Evolutionary conservation across 1,139 yeast genomes (phyloP), one percentile per base, ranked within the genome.

Genomic region (Meyerozyma sp.): DNA sequence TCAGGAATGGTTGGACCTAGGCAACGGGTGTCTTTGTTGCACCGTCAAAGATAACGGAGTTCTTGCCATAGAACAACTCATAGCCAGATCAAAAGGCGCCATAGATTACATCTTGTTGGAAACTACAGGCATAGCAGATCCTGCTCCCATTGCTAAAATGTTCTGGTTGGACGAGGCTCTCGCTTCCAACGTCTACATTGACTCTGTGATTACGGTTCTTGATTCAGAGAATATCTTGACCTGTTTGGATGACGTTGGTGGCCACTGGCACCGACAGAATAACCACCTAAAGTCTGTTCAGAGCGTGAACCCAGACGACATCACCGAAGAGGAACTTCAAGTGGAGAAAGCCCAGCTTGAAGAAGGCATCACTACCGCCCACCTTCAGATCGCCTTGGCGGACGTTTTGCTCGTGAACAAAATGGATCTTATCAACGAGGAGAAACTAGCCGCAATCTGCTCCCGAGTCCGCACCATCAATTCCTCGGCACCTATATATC

Each of bases 121-220:
- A 59, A 94, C 99, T 0, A 89, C 97, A 0, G 99, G 99, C 0
- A 75, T 94, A n/a, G 98, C 99, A 0, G 98, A 93, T 59, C 98
- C 98, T 0, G 97, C 85, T 0, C 98, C 98, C 0, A 89, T 93
- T 32, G 96, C 97, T 8, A 81, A 82, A 52, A 93, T 93, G 96
- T 93, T 93, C 63, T 93, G 98, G 98, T 72, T 91, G 35, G 98
- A 93, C 61, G 94, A 87, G 30, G 97, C 93, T 0, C 68, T 93
- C 44, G 75, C 84, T 10, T 83, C 96, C 6, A 83, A 81, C 51
- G 88, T 93, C 2, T 88, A 87, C 59, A 84, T 93, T 37, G 98
- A 93, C 63, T 96, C 97, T 0, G 90, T 93, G 5, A 77, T 94
- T n/a, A 86, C 97, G 0, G 97, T 94, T 5, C 70, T 93, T 40